phyloP scores from a whole-genome alignment of 306 rosid genomes.

The Abrus precatorius region DNA sequence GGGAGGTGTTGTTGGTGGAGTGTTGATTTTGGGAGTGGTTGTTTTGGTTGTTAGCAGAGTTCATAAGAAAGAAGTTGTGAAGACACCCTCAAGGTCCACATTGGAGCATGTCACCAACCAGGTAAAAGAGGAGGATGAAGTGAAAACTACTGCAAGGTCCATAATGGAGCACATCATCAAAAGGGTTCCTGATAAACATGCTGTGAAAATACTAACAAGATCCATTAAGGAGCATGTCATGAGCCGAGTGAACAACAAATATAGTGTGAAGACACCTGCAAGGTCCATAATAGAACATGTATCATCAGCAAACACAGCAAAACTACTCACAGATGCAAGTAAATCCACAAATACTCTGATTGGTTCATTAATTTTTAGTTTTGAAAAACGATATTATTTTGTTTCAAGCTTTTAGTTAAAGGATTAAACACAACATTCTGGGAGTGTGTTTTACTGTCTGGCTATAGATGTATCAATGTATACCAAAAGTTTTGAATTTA shows the following conservation, averaged over 20 bases:
- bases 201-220: slow-evolving; percentile 49
- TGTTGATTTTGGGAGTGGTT: slow-evolving; percentile 65
- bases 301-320: slow-evolving; percentile 74
- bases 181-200: slow-evolving; percentile 49
- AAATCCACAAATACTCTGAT: slow-evolving; percentile 54
- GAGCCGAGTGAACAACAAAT: slow-evolving; percentile 37
- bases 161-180: slow-evolving; percentile 47
- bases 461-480: not conserved
- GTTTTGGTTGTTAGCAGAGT: slow-evolving; percentile 59
- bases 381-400: not conserved
- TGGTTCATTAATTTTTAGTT: slow-evolving; percentile 7
- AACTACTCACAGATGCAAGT: slow-evolving; percentile 94
- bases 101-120: slow-evolving; percentile 40
- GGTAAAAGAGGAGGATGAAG: slow-evolving; percentile 36
- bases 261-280: slow-evolving; percentile 35
- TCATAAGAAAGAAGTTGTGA: slow-evolving; percentile 42
- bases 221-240: slow-evolving; percentile 51
- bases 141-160: slow-evolving; percentile 46
- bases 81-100: slow-evolving; percentile 45
- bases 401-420: not conserved
- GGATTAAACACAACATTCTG: not conserved
- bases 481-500: not conserved
- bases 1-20: slow-evolving; percentile 66
- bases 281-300: slow-evolving; percentile 69
- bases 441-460: not conserved